A percentile compares a stretch with the other conserved stretches of the same genome.
phyloP scores from a whole-genome alignment of 2,329 filamentous ascomycete species.

The Monosporascus sp. region DNA sequence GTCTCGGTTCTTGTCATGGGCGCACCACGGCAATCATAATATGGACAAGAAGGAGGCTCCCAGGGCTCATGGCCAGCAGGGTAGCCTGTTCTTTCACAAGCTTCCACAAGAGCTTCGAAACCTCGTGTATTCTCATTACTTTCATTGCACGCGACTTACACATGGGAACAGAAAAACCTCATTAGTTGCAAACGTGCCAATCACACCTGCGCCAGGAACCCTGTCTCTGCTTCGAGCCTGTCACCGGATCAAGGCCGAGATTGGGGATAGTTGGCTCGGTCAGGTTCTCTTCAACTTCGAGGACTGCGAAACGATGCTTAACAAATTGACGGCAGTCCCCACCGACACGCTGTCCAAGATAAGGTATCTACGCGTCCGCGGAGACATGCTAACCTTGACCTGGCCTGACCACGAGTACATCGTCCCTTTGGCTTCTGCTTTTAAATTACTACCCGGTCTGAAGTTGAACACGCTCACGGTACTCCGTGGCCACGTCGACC shows the following conservation, averaged over 20 bases:
- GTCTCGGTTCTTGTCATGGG: background rate
- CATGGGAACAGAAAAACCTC: background rate
- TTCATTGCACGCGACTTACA: background rate
- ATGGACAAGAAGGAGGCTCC: background rate
- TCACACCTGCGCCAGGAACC: background rate
- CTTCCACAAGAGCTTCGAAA: background rate
- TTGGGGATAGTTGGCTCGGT: background rate
- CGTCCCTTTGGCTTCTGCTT: background rate
- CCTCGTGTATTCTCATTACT: background rate
- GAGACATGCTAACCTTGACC: background rate
- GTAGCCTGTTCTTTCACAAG: background rate
- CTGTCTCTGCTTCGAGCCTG: background rate
- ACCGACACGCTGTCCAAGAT: background rate
- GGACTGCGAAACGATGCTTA: background rate
- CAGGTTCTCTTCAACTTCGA: background rate
- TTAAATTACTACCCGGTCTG: background rate
- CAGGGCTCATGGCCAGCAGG: background rate
- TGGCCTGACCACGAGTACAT: background rate
- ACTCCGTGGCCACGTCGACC: background rate
- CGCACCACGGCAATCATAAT: background rate
- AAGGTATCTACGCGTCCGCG: background rate
- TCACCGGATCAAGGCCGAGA: background rate
- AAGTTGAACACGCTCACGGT: background rate
- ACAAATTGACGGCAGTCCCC: background rate
- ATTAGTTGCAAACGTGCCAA: background rate